Conservation (phyloP, 2,329 filamentous ascomycete genomes). For the Talaromyces sp. region DNA sequence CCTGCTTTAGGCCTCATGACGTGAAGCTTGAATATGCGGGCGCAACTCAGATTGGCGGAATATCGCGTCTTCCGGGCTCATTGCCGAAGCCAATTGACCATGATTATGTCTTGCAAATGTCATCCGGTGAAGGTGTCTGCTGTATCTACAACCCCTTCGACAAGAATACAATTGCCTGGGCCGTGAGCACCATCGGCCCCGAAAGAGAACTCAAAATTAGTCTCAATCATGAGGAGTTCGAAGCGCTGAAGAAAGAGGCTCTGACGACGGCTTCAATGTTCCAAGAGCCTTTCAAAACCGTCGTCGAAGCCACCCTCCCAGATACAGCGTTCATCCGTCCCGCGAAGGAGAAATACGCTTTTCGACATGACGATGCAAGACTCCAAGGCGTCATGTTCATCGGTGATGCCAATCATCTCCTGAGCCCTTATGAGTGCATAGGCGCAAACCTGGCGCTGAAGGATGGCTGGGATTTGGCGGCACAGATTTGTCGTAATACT, state of each 20-base stretch:
- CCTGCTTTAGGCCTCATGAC: constrained; percentile 39
- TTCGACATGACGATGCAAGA: constrained; percentile 33
- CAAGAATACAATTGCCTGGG: constrained; percentile 41
- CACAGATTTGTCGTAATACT: constrained; percentile 33
- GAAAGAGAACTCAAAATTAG: constrained; percentile 6
- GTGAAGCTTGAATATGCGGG: constrained; percentile 37
- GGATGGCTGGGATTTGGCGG: constrained; percentile 47
- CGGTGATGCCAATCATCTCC: constrained; percentile 50
- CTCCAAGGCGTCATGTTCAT: constrained; percentile 41
- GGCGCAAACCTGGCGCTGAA: constrained; percentile 48
- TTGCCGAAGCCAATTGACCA: constrained; percentile 31
- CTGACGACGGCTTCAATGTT: constrained; percentile 33
- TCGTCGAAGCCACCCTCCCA: constrained; percentile 40
- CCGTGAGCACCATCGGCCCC: constrained; percentile 32
- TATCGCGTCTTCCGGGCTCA: constrained; percentile 32
- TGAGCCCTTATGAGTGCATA: constrained; percentile 48
- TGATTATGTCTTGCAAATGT: constrained; percentile 41
- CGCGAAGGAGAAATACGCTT: constrained; percentile 45
- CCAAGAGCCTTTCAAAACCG: constrained; percentile 40
- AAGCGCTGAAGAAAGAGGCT: constrained; percentile 2
- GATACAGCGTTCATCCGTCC: constrained; percentile 38
- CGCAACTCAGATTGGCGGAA: constrained; percentile 40
- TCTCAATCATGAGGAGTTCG: neutral
- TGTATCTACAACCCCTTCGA: constrained; percentile 48
- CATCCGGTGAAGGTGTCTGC: constrained; percentile 37